Evolutionary conservation across 192 early-diverging fungal species (phyloP), one percentile per base, ranked within the genome.

Genomic region (Coemansia furcata): DNA sequence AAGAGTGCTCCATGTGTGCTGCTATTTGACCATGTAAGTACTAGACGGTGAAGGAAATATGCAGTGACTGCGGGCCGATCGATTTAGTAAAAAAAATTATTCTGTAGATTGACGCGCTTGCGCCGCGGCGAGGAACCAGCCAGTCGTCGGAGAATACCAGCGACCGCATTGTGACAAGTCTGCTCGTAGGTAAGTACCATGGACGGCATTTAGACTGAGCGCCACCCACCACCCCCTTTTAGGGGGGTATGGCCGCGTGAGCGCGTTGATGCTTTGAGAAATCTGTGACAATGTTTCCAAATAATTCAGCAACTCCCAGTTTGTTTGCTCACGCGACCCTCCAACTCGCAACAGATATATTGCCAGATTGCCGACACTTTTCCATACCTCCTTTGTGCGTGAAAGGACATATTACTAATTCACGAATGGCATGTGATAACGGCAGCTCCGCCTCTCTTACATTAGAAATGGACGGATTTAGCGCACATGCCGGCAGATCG

Each of bases 141-240:
- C 61, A 69, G 35, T 87, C 92, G 6, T 87, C 91, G 1, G 93
- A 96, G 68, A 92, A 92, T 66, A 93, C 92, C 7, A 86, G 87
- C 17, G 91, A 94, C 55, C 87, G 95, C 23, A 92, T 96, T 26
- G 94, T 95, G n/a, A 94, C 95, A 36, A 86, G 88, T 26, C 84
- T 97, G 52, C 82, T 97, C 26, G 73, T 83, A 29, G 80, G 80
- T 72, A 76, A 78, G 80, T 62, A 17, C 29, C 26, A 15, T 62
- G 38, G 14, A 30, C 6, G 33, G 21, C 4, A 29, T 17, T 3
- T 42, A 0, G 46, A 21, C 15, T 30, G 42, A 58, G 15, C 55
- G 55, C 2, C 55, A 58, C 37, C 1, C 3, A 8, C n/a, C 46
- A 21, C 3, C 8, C 9, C 46, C 8, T n/a, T 21, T 8, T 9